A percentile compares a stretch with the other conserved stretches of the same genome.
Conservation (phyloP, 495 filamentous ascomycete genomes). For the Tetracladium setigerum region DNA sequence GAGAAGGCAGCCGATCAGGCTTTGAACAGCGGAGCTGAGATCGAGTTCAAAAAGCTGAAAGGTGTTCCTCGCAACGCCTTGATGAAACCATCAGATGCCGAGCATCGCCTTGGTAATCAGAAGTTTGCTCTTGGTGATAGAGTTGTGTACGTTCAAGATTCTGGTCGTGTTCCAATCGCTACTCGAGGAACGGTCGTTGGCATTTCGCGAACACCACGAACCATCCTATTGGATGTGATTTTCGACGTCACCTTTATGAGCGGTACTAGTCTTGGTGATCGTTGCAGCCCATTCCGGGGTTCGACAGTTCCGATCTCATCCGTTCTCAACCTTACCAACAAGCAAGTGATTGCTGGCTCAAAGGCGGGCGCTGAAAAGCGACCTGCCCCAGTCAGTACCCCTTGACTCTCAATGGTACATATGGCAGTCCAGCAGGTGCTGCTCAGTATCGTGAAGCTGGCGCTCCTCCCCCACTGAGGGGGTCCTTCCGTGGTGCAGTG, state of each 20-base stretch:
- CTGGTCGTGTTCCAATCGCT: constrained; percentile 91
- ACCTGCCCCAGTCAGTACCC: constrained; percentile 40
- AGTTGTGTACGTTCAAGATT: constrained; percentile 85
- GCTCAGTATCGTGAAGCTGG: constrained; percentile 63
- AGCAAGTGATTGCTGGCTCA: constrained; percentile 70
- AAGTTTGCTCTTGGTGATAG: constrained; percentile 81
- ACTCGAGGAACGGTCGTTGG: constrained; percentile 88
- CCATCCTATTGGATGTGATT: constrained; percentile 79
- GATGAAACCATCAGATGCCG: constrained; percentile 84
- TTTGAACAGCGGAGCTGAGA: constrained; percentile 35
- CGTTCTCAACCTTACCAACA: constrained; percentile 79
- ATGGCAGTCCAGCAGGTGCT: constrained; percentile 46
- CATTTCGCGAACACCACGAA: constrained; percentile 74
- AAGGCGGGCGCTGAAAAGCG: constrained; percentile 57
- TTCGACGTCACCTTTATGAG: constrained; percentile 96
- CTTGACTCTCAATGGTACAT: constrained; percentile 53
- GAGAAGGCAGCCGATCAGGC: constrained; percentile 65
- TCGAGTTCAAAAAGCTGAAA: constrained; percentile 57
- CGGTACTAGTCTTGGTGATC: constrained; percentile 77
- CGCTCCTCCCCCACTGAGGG: constrained; percentile 59
- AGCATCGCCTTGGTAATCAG: constrained; percentile 82
- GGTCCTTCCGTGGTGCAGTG: constrained; percentile 66
- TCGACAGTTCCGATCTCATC: constrained; percentile 79
- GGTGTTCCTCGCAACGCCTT: constrained; percentile 80
- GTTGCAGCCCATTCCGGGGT: constrained; percentile 93